Conservation (phyloP, 2,329 filamentous ascomycete species). For the Dendryphion nanum region DNA sequence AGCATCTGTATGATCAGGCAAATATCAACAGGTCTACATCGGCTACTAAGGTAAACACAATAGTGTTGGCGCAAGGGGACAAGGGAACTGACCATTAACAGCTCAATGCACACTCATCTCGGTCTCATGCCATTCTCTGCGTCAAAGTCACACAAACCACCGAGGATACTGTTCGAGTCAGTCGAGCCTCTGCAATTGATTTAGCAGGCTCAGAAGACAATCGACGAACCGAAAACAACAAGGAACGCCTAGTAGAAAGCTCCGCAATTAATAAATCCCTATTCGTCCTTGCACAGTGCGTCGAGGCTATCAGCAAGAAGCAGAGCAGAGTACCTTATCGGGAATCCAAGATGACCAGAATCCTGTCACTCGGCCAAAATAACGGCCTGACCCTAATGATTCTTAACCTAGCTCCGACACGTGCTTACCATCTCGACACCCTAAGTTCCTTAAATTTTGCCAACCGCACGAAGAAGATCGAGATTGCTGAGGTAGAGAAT, state of each 20-base stretch:
- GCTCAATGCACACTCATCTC: conserved; percentile 85
- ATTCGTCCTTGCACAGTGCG: conserved; percentile 91
- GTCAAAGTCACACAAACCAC: conserved; percentile 80
- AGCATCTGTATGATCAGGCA: conserved; percentile 83
- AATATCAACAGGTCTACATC: conserved; percentile 89
- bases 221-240: conserved; percentile 87
- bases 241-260: conserved; percentile 89
- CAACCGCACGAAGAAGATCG: conserved; percentile 92
- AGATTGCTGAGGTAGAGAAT: conserved; percentile 93
- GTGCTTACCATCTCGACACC: conserved; percentile 90
- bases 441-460: conserved; percentile 93
- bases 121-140: conserved; percentile 86
- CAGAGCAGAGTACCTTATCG: conserved; percentile 80
- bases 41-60: conserved; percentile 67
- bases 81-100: conserved; percentile 22
- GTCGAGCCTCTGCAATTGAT: conserved; percentile 90
- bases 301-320: conserved; percentile 85
- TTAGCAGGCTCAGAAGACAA: conserved; percentile 96
- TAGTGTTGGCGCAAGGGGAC: background rate
- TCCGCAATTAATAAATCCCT: conserved; percentile 97
- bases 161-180: conserved; percentile 66
- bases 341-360: conserved; percentile 96
- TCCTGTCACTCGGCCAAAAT: conserved; percentile 88
- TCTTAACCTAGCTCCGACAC: conserved; percentile 85
- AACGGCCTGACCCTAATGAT: conserved; percentile 97